Conservation (phyloP, 352 stramenopile genomes). For the Globisporangium polare region DNA sequence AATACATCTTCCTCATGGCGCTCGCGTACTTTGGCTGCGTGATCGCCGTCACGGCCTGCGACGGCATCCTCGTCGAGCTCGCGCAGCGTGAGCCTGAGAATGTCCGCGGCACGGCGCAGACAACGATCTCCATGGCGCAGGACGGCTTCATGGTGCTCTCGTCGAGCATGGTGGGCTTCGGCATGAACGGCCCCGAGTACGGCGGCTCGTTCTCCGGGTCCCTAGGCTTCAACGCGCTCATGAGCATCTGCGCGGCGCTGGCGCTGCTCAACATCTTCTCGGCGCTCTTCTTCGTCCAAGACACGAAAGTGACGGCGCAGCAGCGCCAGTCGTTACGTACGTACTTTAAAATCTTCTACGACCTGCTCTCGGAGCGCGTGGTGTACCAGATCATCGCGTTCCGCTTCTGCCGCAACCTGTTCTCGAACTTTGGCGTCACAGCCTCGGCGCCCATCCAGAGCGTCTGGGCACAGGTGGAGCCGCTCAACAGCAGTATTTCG, state of each 20-base stretch:
- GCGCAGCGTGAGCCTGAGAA: slow-evolving; percentile 22
- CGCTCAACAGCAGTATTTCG: slow-evolving; percentile 14
- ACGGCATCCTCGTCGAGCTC: slow-evolving; percentile 36
- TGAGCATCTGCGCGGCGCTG: slow-evolving; percentile 12
- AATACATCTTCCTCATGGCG: slow-evolving; percentile 39
- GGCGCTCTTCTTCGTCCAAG: slow-evolving; percentile 19
- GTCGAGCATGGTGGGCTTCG: slow-evolving; percentile 17
- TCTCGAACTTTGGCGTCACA: slow-evolving; percentile 16
- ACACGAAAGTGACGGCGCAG: slow-evolving; percentile 9
- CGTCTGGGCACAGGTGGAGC: slow-evolving; percentile 15
- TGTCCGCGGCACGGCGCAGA: slow-evolving; percentile 25
- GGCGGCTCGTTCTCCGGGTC: slow-evolving; percentile 18
- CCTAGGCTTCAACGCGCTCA: slow-evolving; percentile 18
- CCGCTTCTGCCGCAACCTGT: slow-evolving; percentile 20
- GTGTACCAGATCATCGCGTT: slow-evolving; percentile 22
- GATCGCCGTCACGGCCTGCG: slow-evolving; percentile 42
- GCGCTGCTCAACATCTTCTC: slow-evolving; percentile 13
- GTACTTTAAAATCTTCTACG: slow-evolving; percentile 13
- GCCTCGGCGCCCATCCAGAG: slow-evolving; percentile 11
- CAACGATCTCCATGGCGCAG: slow-evolving; percentile 27
- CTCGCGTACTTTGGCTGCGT: slow-evolving; percentile 49
- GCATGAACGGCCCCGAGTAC: slow-evolving; percentile 23
- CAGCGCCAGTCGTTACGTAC: slow-evolving; percentile 2
- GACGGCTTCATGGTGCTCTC: slow-evolving; percentile 17
- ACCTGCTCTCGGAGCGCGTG: slow-evolving; percentile 14